These are phyloP conservation scores for Mucor plumbeus DNA, from an alignment of 371 early-diverging fungal species.

Conservation along the genomic window DNA sequence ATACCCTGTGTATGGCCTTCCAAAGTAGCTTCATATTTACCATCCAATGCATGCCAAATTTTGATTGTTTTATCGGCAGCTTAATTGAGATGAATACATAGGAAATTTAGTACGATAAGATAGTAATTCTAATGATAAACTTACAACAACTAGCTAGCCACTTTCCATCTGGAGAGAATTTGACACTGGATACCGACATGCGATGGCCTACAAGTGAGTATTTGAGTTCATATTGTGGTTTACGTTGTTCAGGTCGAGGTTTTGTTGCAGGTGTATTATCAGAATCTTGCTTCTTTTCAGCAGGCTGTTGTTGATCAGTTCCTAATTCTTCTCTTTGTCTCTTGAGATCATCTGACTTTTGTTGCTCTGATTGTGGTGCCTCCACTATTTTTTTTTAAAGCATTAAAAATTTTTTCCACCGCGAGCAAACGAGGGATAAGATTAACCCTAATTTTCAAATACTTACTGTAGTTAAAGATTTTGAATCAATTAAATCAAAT, in stretches of 20 bases:
- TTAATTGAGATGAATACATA: slow-evolving; percentile 21
- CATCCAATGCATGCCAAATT: slow-evolving; percentile 91
- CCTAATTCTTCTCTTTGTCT: slow-evolving; percentile 20
- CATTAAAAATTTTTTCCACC: slow-evolving; percentile 11
- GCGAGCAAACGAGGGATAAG: not conserved
- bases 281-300: slow-evolving; percentile 21
- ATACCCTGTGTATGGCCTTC: slow-evolving; percentile 94
- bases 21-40: slow-evolving; percentile 84
- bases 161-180: slow-evolving; percentile 97
- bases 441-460: not conserved
- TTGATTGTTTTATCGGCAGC: slow-evolving; percentile 92
- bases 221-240: slow-evolving; percentile 88
- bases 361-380: not conserved
- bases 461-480: not conserved
- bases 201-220: slow-evolving; percentile 93
- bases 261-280: slow-evolving; percentile 10
- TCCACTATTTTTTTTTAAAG: slow-evolving; percentile 1
- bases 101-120: not conserved
- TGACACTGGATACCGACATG: slow-evolving; percentile 94
- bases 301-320: slow-evolving; percentile 8
- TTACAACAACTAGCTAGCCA: slow-evolving; percentile 94
- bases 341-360: slow-evolving; percentile 14
- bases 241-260: slow-evolving; percentile 46
- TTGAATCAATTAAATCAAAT: not conserved
- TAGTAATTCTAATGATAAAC: slow-evolving; percentile 11